Percentiles rank a stretch among this genome's conserved stretches.
Evolutionary conservation across 768 basidiomycete species (phyloP).

Genomic region (Phylloporus arenicola): DNA sequence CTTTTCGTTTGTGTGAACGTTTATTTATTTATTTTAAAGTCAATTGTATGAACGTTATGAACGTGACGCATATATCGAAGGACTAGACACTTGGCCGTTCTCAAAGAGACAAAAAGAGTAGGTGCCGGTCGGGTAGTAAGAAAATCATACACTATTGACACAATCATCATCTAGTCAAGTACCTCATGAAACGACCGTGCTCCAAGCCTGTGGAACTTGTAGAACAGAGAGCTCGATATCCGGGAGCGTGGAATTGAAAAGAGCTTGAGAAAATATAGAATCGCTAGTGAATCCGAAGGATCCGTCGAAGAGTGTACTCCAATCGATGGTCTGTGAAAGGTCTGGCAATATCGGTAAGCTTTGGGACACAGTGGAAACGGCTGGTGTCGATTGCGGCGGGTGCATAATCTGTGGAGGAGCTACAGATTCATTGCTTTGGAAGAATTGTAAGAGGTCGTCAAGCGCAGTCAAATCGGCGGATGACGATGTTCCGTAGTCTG

Average conservation of each 20-base stretch:
- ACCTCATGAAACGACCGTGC: not conserved
- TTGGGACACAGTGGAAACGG: not conserved
- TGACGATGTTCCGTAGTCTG: not conserved
- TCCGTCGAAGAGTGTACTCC: not conserved
- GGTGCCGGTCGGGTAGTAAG: no score
- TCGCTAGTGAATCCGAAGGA: not conserved
- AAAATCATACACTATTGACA: no score
- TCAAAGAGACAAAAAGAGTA: no score
- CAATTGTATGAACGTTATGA: no score
- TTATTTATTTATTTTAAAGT: no score
- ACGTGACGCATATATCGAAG: no score
- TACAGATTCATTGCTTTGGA: not conserved
- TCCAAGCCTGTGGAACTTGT: not conserved
- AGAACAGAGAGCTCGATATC: not conserved
- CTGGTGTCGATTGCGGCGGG: not conserved
- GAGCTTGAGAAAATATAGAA: not conserved
- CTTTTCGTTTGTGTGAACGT: no score
- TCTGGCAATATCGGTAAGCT: not conserved
- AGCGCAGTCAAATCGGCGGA: not conserved
- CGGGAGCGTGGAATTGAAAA: not conserved
- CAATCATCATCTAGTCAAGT: no score
- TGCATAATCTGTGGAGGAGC: not conserved
- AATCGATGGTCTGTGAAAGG: not conserved
- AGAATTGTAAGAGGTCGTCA: constrained; percentile 6
- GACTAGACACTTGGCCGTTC: no score